Conservation (phyloP, 1,284 basidiomycete genomes). For the Melampsora americana region DNA sequence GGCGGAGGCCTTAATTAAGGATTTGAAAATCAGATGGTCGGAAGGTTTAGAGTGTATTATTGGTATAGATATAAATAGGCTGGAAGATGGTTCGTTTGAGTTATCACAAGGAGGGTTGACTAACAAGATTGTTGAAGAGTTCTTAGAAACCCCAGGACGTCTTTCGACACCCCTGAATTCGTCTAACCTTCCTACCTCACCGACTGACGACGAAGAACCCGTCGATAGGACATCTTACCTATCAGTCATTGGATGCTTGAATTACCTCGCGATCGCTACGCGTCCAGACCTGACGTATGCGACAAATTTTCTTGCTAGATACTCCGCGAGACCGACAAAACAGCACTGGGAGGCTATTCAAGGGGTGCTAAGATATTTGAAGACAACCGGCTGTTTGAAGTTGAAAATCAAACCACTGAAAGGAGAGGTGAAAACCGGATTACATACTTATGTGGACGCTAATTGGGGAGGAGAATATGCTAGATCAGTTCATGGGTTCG, state of each 20-base stretch:
- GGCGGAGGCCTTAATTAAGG: not conserved
- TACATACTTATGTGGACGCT: conserved; percentile 2
- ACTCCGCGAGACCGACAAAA: not conserved
- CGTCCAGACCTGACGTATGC: conserved; percentile 2
- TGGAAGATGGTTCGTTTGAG: too few relatives aligned
- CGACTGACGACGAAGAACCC: too few relatives aligned
- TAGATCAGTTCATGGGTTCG: conserved; percentile 1
- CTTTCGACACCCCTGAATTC: too few relatives aligned
- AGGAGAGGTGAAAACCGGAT: not conserved
- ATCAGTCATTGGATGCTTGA: conserved; percentile 20
- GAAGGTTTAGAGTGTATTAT: not conserved
- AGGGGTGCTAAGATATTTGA: not conserved
- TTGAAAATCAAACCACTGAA: not conserved
- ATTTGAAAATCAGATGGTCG: conserved; percentile 5
- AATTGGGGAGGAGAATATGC: conserved; percentile 11
- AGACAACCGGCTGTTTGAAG: not conserved
- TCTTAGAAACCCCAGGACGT: too few relatives aligned
- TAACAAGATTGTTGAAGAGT: too few relatives aligned
- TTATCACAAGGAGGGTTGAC: too few relatives aligned
- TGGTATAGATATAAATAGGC: not conserved
- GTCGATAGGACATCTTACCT: not conserved
- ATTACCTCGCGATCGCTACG: conserved; percentile 13
- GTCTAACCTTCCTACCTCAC: too few relatives aligned
- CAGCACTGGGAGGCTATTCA: conserved; percentile 6
- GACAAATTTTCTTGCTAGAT: conserved; percentile 5